Conservation (phyloP, 2,329 filamentous ascomycete genomes). For the Aschersonia sp. region DNA sequence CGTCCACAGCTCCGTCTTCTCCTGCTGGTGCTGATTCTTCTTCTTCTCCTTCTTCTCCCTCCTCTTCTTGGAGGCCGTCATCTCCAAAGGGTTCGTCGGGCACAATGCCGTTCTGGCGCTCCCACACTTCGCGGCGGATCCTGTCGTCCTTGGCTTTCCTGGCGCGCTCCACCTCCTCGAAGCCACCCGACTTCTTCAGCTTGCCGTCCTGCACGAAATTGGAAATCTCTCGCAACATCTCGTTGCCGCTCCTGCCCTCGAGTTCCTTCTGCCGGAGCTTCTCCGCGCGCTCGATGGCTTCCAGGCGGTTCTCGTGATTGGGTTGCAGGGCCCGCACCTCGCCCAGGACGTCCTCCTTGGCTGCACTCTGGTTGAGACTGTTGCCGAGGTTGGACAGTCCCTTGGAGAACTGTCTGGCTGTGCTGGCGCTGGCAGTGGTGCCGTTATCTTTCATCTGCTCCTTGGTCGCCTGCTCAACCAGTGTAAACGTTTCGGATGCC, state of each 20-base stretch:
- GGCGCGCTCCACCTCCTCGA: slow-evolving; percentile 83
- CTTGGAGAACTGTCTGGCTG: slow-evolving; percentile 40
- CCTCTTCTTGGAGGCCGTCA: slow-evolving; percentile 23
- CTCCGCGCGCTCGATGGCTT: slow-evolving; percentile 95
- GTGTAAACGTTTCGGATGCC: slow-evolving; percentile 78
- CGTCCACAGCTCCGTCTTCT: background rate
- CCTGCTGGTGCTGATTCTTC: slow-evolving; percentile 6
- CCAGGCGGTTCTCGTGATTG: slow-evolving; percentile 83
- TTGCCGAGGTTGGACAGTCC: slow-evolving; percentile 38
- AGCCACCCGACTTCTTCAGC: slow-evolving; percentile 88
- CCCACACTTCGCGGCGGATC: slow-evolving; percentile 67
- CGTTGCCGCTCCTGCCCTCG: slow-evolving; percentile 57
- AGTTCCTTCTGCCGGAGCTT: slow-evolving; percentile 82
- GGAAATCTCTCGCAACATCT: slow-evolving; percentile 71
- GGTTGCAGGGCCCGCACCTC: slow-evolving; percentile 88
- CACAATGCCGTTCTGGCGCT: slow-evolving; percentile 44
- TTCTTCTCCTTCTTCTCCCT: slow-evolving; percentile 10
- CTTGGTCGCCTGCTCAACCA: slow-evolving; percentile 97
- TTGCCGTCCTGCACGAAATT: slow-evolving; percentile 80
- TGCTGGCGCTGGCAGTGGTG: slow-evolving; percentile 31
- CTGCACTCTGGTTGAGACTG: slow-evolving; percentile 55
- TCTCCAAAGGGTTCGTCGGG: slow-evolving; percentile 28
- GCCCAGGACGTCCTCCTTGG: slow-evolving; percentile 81
- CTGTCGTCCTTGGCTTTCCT: slow-evolving; percentile 76
- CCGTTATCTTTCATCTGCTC: slow-evolving; percentile 75